Base-by-base conservation (phyloP, 2,329 filamentous ascomycete genomes). In the Cordyceps fumosorosea region DNA sequence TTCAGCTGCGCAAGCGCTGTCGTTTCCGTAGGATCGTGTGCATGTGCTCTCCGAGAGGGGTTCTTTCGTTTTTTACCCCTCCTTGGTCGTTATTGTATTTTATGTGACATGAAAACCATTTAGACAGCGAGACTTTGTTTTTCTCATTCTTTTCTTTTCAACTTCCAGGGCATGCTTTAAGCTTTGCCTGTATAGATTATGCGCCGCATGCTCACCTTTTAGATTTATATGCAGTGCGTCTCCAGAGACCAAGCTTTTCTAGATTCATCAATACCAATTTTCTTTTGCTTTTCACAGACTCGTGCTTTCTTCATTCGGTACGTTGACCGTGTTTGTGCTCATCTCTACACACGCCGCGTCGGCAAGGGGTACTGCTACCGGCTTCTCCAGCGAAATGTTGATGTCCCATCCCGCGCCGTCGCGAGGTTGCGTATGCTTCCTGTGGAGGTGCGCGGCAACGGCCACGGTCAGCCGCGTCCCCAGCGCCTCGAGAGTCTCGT, bases 331-430 rank as follows among this genome's bases (percentile, higher is more conserved):
- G 45, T 68, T 69, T 54, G 69, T 68, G 42, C 67, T 69, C 67
- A 73, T 69, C 71, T 91, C 87, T 6, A 92, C 85, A 5, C 81
- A 80, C 0, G 89, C 88, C 12, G 85, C 87, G 66, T 91, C 89
- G 2, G 89, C 89, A 67, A 89, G 84, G 0, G 85, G 82, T 22
- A 92, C 86, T 0, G 89, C 89, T 14, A 87, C 85, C 3, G 89
- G 89, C 75, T 92, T 92, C 73, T 87, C 85, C 57, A 92, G 75
- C 26, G 78, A 77, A 44, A 92, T 79, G 64, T 79, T 81, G 56
- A 92, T 76, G 62, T 78, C 78, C 74, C 82, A 81, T 16, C 76
- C 76, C 22, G 66, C 54, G 16, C 61, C 64, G 22, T 68, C 66
- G 1, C n/a, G 26, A 7, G 54, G 66, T 32, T 32, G 56, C 26